Base-by-base conservation (phyloP, 139 green algal species). In the Chlamydomonas sp. region DNA sequence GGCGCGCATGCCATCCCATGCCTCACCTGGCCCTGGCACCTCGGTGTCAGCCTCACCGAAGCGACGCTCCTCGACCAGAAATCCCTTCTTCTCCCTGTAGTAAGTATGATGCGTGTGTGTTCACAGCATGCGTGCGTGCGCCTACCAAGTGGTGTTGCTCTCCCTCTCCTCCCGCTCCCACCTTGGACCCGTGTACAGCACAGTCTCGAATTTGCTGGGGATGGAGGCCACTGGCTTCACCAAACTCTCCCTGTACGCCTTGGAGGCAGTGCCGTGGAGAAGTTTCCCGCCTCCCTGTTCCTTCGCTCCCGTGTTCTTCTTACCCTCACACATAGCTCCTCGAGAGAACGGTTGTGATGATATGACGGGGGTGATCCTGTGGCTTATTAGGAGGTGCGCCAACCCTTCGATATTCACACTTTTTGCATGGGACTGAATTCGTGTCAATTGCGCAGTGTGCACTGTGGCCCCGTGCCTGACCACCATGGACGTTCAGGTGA, bases 31-130 rank as follows among this genome's bases (percentile, higher is more conserved):
- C 6, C 69, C 69, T 47, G 69, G 69, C 8, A 36, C 64, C 20
- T 75, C 69, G 2, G 4, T 38, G 2, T 75, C 69, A 24, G 29
- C n/a, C 30, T 69, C 59, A 24, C 29, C 3, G 26, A 75, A 75
- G 13, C 69, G 69, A 6, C 58, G 36, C 1, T 10, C 34, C 22
- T 66, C 58, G 29, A 13, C 64, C 38, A 58, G 59, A 49, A 75
- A 75, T 5, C 69, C 69, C 50, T 75, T 75, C 3, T 61, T 60
- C 58, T 75, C 69, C 34, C 69, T 75, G 69, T n/a, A n/a, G n/a
- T n/a, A n/a, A n/a, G n/a, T n/a, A n/a, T n/a, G n/a, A n/a, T n/a
- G n/a, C 57, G 54, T 10, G 6, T 22, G 61, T 36, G 61, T 31
- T 13, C 35, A 69, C 5, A 3, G 43, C 22, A 29, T 47, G 48